Conservation (phyloP, 768 basidiomycete genomes). For the Boletus rex-veris region DNA sequence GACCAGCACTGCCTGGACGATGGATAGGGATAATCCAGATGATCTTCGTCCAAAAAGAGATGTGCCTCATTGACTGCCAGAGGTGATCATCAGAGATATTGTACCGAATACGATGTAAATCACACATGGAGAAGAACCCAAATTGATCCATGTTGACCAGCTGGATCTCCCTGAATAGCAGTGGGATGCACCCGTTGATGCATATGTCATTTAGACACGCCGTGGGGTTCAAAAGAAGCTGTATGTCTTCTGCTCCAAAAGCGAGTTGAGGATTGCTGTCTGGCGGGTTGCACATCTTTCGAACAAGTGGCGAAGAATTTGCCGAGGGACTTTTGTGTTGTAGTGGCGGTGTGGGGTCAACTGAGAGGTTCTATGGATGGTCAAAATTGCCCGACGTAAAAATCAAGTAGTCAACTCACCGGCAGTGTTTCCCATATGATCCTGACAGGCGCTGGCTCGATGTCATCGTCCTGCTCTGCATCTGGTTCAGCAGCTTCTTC, state of each 20-base stretch:
- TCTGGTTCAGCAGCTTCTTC: too few species aligned
- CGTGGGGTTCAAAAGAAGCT: constrained; percentile 5
- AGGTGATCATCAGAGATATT: constrained; percentile 3
- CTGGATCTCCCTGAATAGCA: neutral
- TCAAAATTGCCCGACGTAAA: too few species aligned
- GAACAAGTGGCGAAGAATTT: too few species aligned
- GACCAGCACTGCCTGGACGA: too few species aligned
- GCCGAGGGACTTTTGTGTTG: too few species aligned
- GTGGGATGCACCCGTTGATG: constrained; percentile 15
- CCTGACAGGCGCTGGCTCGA: too few species aligned
- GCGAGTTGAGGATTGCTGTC: neutral
- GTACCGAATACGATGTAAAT: constrained; percentile 1
- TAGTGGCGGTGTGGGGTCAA: too few species aligned
- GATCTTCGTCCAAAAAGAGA: neutral
- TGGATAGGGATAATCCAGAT: too few species aligned
- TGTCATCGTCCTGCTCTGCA: too few species aligned
- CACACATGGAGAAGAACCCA: constrained; percentile 6
- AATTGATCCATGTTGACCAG: neutral
- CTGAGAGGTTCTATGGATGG: too few species aligned
- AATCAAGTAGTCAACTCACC: too few species aligned
- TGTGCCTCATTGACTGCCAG: constrained; percentile 14
- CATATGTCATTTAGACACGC: constrained; percentile 9
- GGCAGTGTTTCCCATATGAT: too few species aligned
- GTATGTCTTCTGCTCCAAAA: constrained; percentile 3
- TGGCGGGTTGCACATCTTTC: neutral